Percentiles rank a stretch among this genome's conserved stretches.
Evolutionary conservation across 352 stramenopile genomes (phyloP).

Genomic region (Peronosclerospora sorghi): DNA sequence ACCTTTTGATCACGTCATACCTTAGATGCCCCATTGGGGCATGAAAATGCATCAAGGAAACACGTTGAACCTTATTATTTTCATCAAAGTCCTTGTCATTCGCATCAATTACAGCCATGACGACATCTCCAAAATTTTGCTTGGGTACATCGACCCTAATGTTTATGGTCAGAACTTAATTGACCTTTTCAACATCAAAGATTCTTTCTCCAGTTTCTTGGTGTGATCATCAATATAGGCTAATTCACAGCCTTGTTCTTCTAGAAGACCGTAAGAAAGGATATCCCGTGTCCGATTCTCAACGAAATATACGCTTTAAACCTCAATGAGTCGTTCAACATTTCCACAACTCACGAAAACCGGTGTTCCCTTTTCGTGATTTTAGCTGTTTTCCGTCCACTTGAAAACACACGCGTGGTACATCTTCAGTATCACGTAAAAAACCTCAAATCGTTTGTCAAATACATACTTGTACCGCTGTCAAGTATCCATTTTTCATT

Average conservation of each 20-base stretch:
- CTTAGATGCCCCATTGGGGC: background rate
- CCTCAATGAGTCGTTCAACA: background rate
- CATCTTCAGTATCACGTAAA: background rate
- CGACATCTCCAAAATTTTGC: background rate
- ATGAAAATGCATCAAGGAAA: conserved; percentile 3
- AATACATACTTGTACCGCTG: conserved; percentile 1
- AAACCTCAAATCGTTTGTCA: conserved; percentile 2
- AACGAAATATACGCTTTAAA: background rate
- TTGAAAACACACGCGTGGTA: background rate
- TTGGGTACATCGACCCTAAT: background rate
- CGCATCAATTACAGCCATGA: background rate
- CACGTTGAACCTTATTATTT: background rate
- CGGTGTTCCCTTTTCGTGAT: background rate
- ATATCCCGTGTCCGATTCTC: background rate
- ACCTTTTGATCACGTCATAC: conserved; percentile 1
- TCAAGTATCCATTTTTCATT: conserved; percentile 1
- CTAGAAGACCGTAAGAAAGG: background rate
- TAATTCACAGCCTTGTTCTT: background rate
- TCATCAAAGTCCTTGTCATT: background rate
- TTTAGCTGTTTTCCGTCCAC: background rate
- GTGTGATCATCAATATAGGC: background rate
- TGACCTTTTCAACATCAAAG: background rate
- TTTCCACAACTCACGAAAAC: too few species aligned
- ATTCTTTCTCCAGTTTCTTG: background rate
- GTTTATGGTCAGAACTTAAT: background rate